Base-by-base conservation (phyloP, 306 rosid species). In the Vicia villosa region DNA sequence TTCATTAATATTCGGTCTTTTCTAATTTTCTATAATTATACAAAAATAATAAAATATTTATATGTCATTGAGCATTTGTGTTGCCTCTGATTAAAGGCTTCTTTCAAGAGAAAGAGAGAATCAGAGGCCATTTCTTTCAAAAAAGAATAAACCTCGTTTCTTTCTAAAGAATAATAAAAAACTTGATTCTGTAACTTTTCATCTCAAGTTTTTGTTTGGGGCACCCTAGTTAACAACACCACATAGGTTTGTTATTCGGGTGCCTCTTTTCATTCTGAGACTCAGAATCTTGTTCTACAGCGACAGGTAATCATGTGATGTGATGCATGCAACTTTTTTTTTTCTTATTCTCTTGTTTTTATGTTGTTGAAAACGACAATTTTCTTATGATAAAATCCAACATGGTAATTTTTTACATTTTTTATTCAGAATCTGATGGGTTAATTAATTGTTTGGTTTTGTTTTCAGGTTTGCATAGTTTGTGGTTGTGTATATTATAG, bases 51-150 rank as follows among this genome's bases (percentile, higher is more conserved):
- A 3, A 3, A 16, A 6, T 61, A 66, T 79, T 37, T 60, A 57
- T 69, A 47, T 14, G 66, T 30, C 15, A 9, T 6, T 21, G 43
- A 69, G 45, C 50, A 49, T 74, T 73, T 63, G 26, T 51, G 78
- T 78, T 71, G 61, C 87, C 77, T 77, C 59, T 36, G 12, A 82
- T 78, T 47, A 80, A 75, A 82, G 81, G 62, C 64, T 85, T 71
- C 82, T 71, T 74, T 72, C 63, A 66, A 56, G 22, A 51, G 62
- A 68, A 57, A 73, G 66, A 67, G 82, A 71, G 81, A 75, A 83
- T 76, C 84, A 63, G 80, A 74, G 72, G 68, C 74, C 62, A 72
- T 72, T 64, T 82, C 67, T 77, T 68, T 11, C 11, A 17, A 50
- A 17, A 50, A 59, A 79, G 68, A 73, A 36, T 40, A 50, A 78